phyloP scores from a whole-genome alignment of 2,329 filamentous ascomycete species.

The Epichloe gansuensis region DNA sequence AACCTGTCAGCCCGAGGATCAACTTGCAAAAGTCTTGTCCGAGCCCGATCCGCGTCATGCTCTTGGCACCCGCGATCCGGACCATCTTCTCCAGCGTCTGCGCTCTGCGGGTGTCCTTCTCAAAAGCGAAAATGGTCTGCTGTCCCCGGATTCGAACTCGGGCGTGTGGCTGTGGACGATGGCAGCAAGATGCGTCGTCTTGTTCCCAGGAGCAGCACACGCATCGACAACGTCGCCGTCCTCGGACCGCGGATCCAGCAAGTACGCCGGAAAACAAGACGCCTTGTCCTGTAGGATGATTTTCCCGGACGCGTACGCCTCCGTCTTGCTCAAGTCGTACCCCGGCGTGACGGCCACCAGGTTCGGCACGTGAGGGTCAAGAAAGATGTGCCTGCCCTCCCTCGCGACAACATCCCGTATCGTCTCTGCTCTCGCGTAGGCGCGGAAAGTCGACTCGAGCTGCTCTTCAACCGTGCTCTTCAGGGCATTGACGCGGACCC shows the following conservation, averaged over 20 bases:
- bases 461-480: constrained; percentile 59
- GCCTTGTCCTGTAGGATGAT: constrained; percentile 95
- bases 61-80: constrained; percentile 56
- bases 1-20: constrained; percentile 53
- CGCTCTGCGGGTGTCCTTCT: constrained; percentile 60
- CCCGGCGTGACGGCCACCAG: constrained; percentile 66
- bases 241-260: constrained; percentile 56
- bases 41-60: constrained; percentile 53
- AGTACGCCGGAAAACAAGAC: constrained; percentile 88
- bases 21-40: constrained; percentile 74
- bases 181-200: constrained; percentile 85
- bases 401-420: constrained; percentile 43
- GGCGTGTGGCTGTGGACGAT: constrained; percentile 42
- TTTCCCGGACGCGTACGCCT: constrained; percentile 62
- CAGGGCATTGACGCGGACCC: constrained; percentile 79
- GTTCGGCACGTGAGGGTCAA: constrained; percentile 76
- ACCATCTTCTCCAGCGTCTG: constrained; percentile 79
- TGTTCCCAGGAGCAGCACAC: constrained; percentile 92
- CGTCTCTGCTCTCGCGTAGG: constrained; percentile 42
- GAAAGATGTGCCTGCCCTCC: constrained; percentile 41
- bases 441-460: constrained; percentile 60
- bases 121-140: constrained; percentile 59
- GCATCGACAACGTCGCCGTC: constrained; percentile 80
- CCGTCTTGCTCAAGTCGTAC: constrained; percentile 58
- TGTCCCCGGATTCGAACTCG: constrained; percentile 19